Conservation (phyloP, 495 filamentous ascomycete genomes). For the Parathielavia appendiculata region DNA sequence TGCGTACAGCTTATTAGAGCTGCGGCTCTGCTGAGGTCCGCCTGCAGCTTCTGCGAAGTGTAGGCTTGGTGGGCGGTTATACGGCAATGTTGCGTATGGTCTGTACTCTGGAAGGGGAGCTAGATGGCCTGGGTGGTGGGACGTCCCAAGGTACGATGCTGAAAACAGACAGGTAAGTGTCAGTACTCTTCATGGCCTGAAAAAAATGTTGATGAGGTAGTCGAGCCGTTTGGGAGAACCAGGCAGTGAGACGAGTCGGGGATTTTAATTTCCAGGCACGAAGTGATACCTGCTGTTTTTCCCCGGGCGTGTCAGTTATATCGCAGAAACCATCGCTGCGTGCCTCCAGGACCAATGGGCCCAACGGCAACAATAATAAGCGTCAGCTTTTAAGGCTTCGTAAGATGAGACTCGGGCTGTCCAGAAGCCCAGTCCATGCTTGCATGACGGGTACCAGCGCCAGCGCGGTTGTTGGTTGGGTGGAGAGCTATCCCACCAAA, state of each 20-base stretch:
- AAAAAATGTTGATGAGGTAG: neutral
- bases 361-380: neutral
- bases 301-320: conserved; percentile 8
- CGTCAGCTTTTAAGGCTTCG: conserved; percentile 1
- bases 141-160: neutral
- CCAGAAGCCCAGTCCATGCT: neutral
- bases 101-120: neutral
- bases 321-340: neutral
- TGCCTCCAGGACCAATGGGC: neutral
- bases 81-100: conserved; percentile 3
- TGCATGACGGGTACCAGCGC: conserved; percentile 10
- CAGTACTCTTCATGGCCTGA: neutral
- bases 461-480: neutral
- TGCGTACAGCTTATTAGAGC: neutral
- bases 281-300: neutral
- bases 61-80: neutral
- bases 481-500: conserved; percentile 13
- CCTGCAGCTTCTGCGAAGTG: neutral
- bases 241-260: neutral
- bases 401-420: conserved; percentile 2
- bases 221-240: neutral
- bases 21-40: neutral
- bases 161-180: neutral
- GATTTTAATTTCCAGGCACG: neutral
- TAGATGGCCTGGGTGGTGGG: neutral